These are phyloP conservation scores for Phytophthora palmivora DNA, from an alignment of 352 stramenopile genomes.

Conservation along the genomic window DNA sequence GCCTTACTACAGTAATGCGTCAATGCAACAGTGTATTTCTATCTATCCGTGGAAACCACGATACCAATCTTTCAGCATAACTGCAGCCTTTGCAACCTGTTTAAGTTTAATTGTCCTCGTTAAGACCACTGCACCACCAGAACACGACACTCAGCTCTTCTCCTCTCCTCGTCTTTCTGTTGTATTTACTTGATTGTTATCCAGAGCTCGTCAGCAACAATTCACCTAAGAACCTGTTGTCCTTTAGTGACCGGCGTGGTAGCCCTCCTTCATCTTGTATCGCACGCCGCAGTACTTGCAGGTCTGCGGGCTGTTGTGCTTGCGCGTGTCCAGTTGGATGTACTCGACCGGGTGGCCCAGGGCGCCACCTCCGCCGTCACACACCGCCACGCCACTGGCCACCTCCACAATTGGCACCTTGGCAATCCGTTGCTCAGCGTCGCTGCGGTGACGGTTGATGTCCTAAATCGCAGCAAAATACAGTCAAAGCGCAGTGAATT, in stretches of 20 bases:
- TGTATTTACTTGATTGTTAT: conserved; percentile 34
- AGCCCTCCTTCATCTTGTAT: conserved; percentile 88
- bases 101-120: too few relatives aligned
- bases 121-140: conserved; percentile 11
- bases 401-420: conserved; percentile 93
- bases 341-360: conserved; percentile 98
- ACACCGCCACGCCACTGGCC: conserved; percentile 91
- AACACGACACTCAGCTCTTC: background rate
- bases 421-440: conserved; percentile 90
- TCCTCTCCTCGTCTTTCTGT: conserved; percentile 16
- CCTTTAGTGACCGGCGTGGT: conserved; percentile 67
- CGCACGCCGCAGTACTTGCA: conserved; percentile 95
- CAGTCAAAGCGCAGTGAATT: conserved; percentile 12
- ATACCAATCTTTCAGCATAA: too few relatives aligned
- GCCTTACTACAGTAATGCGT: background rate
- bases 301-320: conserved; percentile 69
- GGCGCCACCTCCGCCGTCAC: conserved; percentile 95
- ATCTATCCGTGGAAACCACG: too few relatives aligned
- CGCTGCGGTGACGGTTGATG: conserved; percentile 87
- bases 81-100: too few relatives aligned
- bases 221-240: background rate
- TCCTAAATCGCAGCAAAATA: conserved; percentile 48
- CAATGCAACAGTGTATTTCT: background rate
- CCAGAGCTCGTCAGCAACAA: background rate
- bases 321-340: conserved; percentile 91